Base-by-base conservation (phyloP, 805 yeast species). In the Hanseniaspora jakobsenii region DNA sequence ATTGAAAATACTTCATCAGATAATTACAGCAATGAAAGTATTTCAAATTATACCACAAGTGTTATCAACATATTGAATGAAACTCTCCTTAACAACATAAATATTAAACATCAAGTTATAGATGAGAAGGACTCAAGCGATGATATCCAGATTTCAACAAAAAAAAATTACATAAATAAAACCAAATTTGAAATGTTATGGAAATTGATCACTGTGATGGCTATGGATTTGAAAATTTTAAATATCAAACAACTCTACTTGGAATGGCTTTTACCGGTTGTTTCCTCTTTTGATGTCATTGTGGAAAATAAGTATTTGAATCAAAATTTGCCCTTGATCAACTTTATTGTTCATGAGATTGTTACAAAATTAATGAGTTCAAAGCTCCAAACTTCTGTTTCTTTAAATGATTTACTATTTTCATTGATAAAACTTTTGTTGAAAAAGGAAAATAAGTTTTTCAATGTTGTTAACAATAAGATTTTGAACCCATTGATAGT, bases 281-380 rank as follows among this genome's bases (percentile, higher is more conserved):
- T 41, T 3, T n/a, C 26, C 14, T 28, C 19, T 13, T 17, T 14
- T 8, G 3, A 21, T 13, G 9, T 28, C 5, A 22, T 22, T 13
- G 21, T 17, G 9, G 28, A 19, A 8, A 42, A 42, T 12, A 39
- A 26, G 1, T 8, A 21, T 14, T n/a, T 42, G 2, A 42, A 42
- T 17, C 31, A 42, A 6, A 34, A 42, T 17, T 22, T 42, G 8
- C 46, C 46, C 2, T 12, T 42, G 7, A n/a, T 42, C 9, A 31
- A 35, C 16, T 42, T 42, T 17, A 34, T 42, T 16, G 18, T 32
- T 10, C 9, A 26, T 35, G 39, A 42, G 6, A 22, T 42, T 4
- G 26, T 35, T n/a, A 8, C 28, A 17, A 41, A 27, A 12, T 14
- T 41, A 14, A 17, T 42, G 2, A 35, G 35, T 2, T 23, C 27